A percentile compares a stretch with the other conserved stretches of the same genome.
phyloP scores from a whole-genome alignment of 2,329 filamentous ascomycete species.

The Penicillium sp. region DNA sequence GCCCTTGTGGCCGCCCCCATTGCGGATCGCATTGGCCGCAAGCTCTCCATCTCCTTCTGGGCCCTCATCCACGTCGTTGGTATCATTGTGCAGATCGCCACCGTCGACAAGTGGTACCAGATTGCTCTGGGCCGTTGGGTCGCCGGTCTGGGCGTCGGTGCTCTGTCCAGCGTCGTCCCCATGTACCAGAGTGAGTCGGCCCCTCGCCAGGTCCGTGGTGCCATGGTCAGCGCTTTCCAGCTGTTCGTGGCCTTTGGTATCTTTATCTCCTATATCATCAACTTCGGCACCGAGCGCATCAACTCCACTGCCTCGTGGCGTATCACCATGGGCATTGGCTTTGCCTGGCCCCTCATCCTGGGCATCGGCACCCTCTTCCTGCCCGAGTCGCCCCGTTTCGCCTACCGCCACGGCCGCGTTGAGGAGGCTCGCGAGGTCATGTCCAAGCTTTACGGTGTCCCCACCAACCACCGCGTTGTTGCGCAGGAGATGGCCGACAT shows the following conservation, averaged over 20 bases:
- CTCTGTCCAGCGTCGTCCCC: conserved; percentile 47
- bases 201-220: conserved; percentile 48
- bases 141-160: conserved; percentile 49
- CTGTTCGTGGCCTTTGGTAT: conserved; percentile 52
- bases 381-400: conserved; percentile 58
- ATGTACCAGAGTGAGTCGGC: conserved; percentile 50
- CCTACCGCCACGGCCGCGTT: conserved; percentile 54
- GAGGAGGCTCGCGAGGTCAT: conserved; percentile 54
- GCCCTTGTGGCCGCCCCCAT: conserved; percentile 45
- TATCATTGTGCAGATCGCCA: conserved; percentile 48
- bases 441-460: conserved; percentile 55
- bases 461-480: conserved; percentile 55
- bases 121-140: conserved; percentile 48
- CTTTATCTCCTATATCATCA: conserved; percentile 50
- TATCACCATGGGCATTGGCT: conserved; percentile 57
- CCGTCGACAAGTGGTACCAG: conserved; percentile 43
- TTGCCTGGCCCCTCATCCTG: conserved; percentile 57
- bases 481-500: conserved; percentile 58
- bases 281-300: conserved; percentile 46
- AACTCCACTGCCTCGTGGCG: conserved; percentile 48
- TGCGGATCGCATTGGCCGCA: conserved; percentile 47
- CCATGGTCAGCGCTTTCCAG: conserved; percentile 50
- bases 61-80: conserved; percentile 46
- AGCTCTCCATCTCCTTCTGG: conserved; percentile 47
- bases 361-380: conserved; percentile 55